These are phyloP conservation scores for Phytophthora quininea DNA, from an alignment of 352 stramenopile species.

Conservation along the genomic window DNA sequence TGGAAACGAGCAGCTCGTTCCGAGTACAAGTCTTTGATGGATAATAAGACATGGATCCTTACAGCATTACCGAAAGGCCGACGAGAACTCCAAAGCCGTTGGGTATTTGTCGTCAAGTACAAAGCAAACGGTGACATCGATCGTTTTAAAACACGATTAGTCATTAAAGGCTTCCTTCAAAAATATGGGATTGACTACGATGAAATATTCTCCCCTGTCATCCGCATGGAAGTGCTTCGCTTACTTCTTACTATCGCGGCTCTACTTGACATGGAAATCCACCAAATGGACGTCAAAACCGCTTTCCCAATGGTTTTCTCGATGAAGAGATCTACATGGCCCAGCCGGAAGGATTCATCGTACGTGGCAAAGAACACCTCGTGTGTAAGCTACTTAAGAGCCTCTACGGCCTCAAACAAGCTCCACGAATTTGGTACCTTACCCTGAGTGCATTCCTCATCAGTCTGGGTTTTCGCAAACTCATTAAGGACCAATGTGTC, in stretches of 20 bases:
- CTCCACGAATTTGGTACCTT: too few relatives aligned
- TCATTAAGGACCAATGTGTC: slow-evolving; percentile 21
- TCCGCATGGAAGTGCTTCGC: too few relatives aligned
- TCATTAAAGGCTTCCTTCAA: too few relatives aligned
- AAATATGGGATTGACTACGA: too few relatives aligned
- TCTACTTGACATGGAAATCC: too few relatives aligned
- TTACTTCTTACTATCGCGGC: too few relatives aligned
- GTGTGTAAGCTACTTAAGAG: too few relatives aligned
- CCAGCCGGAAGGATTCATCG: slow-evolving; percentile 4
- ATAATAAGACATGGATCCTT: slow-evolving; percentile 14
- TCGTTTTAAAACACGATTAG: slow-evolving; percentile 6
- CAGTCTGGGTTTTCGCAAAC: slow-evolving; percentile 14
- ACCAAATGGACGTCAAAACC: slow-evolving; percentile 12
- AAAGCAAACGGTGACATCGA: slow-evolving; percentile 4
- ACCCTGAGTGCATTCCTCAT: slow-evolving; percentile 4
- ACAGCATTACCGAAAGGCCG: background rate
- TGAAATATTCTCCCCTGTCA: too few relatives aligned
- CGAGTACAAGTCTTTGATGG: slow-evolving; percentile 8
- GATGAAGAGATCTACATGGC: slow-evolving; percentile 20
- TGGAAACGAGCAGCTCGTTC: slow-evolving; percentile 6
- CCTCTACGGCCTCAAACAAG: too few relatives aligned
- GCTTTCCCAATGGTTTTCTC: slow-evolving; percentile 14
- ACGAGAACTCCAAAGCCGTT: slow-evolving; percentile 1
- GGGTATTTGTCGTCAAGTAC: slow-evolving; percentile 15
- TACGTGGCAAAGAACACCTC: slow-evolving; percentile 1